These are phyloP conservation scores for Monosporascus sp. DNA, from an alignment of 2,329 filamentous ascomycete genomes.

Conservation along the genomic window DNA sequence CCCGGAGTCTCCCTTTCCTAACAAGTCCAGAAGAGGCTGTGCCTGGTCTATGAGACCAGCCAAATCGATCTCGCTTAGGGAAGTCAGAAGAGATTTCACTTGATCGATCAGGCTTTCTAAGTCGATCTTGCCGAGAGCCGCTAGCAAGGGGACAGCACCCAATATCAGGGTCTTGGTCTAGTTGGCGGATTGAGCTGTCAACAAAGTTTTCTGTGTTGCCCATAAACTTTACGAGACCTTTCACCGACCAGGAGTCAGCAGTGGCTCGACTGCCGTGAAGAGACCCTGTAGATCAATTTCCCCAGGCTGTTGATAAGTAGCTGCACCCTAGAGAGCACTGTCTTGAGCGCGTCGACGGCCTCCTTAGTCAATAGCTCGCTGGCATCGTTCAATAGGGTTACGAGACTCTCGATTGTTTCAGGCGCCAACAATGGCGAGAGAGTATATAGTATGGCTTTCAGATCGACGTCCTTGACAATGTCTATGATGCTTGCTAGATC, in stretches of 20 bases:
- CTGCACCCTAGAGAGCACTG: constrained; percentile 16
- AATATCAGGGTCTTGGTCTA: constrained; percentile 22
- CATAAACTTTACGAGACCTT: constrained; percentile 24
- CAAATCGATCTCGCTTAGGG: constrained; percentile 31
- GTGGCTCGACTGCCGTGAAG: constrained; percentile 28
- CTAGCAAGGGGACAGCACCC: constrained; percentile 21
- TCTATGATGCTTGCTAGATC: constrained; percentile 22
- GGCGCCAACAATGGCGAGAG: constrained; percentile 25
- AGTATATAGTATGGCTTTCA: constrained; percentile 28
- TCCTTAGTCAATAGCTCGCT: constrained; percentile 14
- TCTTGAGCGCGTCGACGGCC: constrained; percentile 9
- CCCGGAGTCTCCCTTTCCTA: constrained; percentile 3
- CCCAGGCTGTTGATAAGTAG: constrained; percentile 18
- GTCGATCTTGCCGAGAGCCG: constrained; percentile 23
- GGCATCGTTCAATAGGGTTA: constrained; percentile 21
- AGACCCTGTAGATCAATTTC: constrained; percentile 31
- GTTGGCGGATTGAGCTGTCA: constrained; percentile 20
- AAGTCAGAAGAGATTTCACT: constrained; percentile 26
- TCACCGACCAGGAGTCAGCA: constrained; percentile 27
- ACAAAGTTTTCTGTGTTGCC: constrained; percentile 24
- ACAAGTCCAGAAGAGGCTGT: constrained; percentile 21
- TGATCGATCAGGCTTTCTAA: constrained; percentile 26
- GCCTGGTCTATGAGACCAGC: constrained; percentile 29
- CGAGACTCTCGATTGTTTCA: constrained; percentile 28
- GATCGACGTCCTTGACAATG: constrained; percentile 26